A percentile compares a stretch with the other conserved stretches of the same genome.
Conservation (phyloP, 2,329 filamentous ascomycete genomes). For the Ramularia collo-cygni region DNA sequence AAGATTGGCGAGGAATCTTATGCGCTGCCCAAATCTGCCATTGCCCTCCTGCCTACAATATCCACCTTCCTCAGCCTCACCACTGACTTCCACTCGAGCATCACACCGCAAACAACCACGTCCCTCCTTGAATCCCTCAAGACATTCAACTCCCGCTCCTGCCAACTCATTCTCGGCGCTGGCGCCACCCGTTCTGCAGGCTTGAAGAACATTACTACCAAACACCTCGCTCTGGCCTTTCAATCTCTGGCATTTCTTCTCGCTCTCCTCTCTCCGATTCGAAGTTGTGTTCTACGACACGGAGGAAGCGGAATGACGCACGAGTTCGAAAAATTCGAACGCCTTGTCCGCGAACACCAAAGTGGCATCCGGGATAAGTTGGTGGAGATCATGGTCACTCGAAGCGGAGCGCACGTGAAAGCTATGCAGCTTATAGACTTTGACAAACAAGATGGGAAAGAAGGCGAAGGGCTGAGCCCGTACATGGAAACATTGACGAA, state of each 20-base stretch:
- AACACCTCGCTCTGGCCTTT: constrained; percentile 84
- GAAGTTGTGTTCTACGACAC: constrained; percentile 84
- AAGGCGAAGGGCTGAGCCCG: constrained; percentile 40
- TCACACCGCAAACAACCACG: constrained; percentile 74
- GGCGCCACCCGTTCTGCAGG: constrained; percentile 84
- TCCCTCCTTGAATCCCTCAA: constrained; percentile 80
- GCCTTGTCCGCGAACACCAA: constrained; percentile 82
- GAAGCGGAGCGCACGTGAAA: constrained; percentile 66
- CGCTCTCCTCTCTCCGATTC: constrained; percentile 77
- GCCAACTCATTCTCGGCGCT: constrained; percentile 92
- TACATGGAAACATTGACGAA: constrained; percentile 86
- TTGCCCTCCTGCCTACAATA: constrained; percentile 73
- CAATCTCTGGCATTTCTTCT: constrained; percentile 85
- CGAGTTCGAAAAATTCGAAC: constrained; percentile 82
- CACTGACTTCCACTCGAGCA: constrained; percentile 76
- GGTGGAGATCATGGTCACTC: constrained; percentile 81
- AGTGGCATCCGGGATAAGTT: constrained; percentile 86
- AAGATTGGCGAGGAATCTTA: constrained; percentile 78
- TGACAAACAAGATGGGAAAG: constrained; percentile 44
- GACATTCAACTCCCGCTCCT: constrained; percentile 90
- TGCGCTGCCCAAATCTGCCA: constrained; percentile 75
- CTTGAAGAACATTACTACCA: constrained; percentile 92
- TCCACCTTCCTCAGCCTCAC: constrained; percentile 77
- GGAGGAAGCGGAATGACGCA: constrained; percentile 33
- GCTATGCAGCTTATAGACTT: constrained; percentile 70